phyloP scores from a whole-genome alignment of 2,329 filamentous ascomycete genomes.

The Juglanconis sp. region DNA sequence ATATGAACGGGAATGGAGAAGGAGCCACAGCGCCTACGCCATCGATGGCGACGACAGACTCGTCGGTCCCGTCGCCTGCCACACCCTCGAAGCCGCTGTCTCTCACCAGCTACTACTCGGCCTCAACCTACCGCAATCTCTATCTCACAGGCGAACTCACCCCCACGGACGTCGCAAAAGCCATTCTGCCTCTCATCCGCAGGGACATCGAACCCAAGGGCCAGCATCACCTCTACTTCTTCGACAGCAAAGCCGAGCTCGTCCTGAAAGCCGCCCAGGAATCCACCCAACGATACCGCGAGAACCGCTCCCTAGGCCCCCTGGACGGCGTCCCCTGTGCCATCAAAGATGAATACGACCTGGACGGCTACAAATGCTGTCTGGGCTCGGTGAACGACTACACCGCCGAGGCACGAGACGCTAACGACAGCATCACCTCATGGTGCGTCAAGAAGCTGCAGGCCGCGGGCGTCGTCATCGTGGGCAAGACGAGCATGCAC shows the following conservation, averaged over 20 bases:
- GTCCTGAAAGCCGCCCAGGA: constrained; percentile 41
- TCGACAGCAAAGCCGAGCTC: constrained; percentile 38
- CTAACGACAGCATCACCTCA: constrained; percentile 44
- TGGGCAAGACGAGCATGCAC: constrained; percentile 75
- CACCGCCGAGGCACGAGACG: constrained; percentile 40
- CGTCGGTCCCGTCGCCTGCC: background rate
- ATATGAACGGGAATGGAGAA: constrained; percentile 43
- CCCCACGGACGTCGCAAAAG: constrained; percentile 41
- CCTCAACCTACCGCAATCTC: constrained; percentile 42
- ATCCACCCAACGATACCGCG: constrained; percentile 45
- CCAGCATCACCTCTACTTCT: constrained; percentile 41
- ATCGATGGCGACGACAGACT: constrained; percentile 3
- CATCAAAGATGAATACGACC: constrained; percentile 73
- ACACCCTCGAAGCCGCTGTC: constrained; percentile 29
- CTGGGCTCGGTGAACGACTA: constrained; percentile 62
- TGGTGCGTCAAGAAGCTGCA: constrained; percentile 71
- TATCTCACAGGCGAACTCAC: constrained; percentile 45
- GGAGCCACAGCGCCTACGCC: background rate
- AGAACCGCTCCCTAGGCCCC: constrained; percentile 56
- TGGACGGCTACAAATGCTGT: constrained; percentile 69
- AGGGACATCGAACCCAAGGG: constrained; percentile 35
- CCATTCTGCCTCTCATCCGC: constrained; percentile 44
- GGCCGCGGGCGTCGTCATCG: constrained; percentile 66
- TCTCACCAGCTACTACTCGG: constrained; percentile 40
- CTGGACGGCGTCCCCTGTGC: constrained; percentile 72